Evolutionary conservation across 2,329 filamentous ascomycete species (phyloP), one percentile per base, ranked within the genome.

Genomic region (Botrytis pseudocinerea): DNA sequence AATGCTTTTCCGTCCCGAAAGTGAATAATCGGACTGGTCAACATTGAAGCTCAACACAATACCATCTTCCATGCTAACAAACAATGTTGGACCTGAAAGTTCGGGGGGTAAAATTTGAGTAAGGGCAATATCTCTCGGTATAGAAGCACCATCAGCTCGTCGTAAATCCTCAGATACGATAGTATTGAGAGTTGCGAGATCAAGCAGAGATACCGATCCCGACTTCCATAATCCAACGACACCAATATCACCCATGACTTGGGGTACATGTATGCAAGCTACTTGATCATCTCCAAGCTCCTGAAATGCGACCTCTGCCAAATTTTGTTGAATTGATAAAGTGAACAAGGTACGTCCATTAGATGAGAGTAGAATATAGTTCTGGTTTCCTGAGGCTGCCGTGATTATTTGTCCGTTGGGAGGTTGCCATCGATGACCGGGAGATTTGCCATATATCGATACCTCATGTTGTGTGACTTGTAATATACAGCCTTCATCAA

Each of bases 31-130:
- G 0, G 83, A 78, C 0, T 84, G 82, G 46, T 93, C 88, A 51
- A 97, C 87, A 46, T 90, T 88, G 80, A 95, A 98, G 0, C 92
- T 96, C 69, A 97, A 87, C 1, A 99, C 92, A 75, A 92, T 93
- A 6, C 96, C 96, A 82, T 98, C 95, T 65, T 97, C 94, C 88
- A 98, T 92, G 20, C 95, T 93, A 46, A 97, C 88, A 75, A 99
- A 92, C 0, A 99, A 85, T 0, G 93, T 97, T 0, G 94, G 92
- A 0, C 88, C 88, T 10, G 84, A 82, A 14, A 82, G 72, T 12
- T 83, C 78, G 10, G 86, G 85, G 22, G 91, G 90, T 62, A 98
- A 87, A 6, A 98, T 87, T 75, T 95, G 91, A 8, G 93, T 91
- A 12, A 98, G 87, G 0, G 91, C 89, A 42, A 98, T 87, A 69